Conservation (phyloP, 2,329 filamentous ascomycete species). For the Colletotrichum lupini region DNA sequence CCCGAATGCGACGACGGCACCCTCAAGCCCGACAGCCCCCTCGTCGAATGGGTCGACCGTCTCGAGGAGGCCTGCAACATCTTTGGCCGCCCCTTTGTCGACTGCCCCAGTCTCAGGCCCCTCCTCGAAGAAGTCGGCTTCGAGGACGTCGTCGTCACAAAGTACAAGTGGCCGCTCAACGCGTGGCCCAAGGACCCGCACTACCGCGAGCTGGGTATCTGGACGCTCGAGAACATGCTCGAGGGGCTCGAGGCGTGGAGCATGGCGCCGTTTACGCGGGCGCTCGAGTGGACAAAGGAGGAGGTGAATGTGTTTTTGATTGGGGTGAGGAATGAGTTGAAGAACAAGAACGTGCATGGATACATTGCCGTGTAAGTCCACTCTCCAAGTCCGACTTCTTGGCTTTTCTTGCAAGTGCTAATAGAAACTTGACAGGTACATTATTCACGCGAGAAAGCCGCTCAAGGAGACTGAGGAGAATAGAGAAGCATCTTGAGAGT, state of each 20-base stretch:
- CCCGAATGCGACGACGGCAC: slow-evolving; percentile 35
- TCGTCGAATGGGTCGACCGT: slow-evolving; percentile 38
- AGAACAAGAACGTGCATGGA: slow-evolving; percentile 38
- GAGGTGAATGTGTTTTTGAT: too few species aligned
- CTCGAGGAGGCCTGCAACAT: slow-evolving; percentile 44
- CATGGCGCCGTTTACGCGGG: background rate
- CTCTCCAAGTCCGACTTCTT: too few species aligned
- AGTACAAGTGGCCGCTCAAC: slow-evolving; percentile 48
- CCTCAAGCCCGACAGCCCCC: slow-evolving; percentile 36
- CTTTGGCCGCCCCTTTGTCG: slow-evolving; percentile 40
- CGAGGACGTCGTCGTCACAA: slow-evolving; percentile 42
- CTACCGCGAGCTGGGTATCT: slow-evolving; percentile 47
- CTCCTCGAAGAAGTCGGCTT: slow-evolving; percentile 44
- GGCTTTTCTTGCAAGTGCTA: too few species aligned
- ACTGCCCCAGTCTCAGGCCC: background rate
- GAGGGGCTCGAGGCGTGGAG: background rate
- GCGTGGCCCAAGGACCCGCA: slow-evolving; percentile 47
- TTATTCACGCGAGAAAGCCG: too few species aligned
- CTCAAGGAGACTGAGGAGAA: too few species aligned
- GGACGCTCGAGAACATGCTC: slow-evolving; percentile 18
- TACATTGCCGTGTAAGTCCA: slow-evolving; percentile 35
- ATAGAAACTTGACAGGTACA: too few species aligned
- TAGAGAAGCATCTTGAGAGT: too few species aligned
- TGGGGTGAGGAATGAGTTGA: slow-evolving; percentile 39
- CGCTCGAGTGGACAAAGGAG: slow-evolving; percentile 35